Percentiles rank a stretch among this genome's conserved stretches.
Conservation (phyloP, 2,329 filamentous ascomycete genomes). For the Ophiocordyceps camponoti-leonardi region DNA sequence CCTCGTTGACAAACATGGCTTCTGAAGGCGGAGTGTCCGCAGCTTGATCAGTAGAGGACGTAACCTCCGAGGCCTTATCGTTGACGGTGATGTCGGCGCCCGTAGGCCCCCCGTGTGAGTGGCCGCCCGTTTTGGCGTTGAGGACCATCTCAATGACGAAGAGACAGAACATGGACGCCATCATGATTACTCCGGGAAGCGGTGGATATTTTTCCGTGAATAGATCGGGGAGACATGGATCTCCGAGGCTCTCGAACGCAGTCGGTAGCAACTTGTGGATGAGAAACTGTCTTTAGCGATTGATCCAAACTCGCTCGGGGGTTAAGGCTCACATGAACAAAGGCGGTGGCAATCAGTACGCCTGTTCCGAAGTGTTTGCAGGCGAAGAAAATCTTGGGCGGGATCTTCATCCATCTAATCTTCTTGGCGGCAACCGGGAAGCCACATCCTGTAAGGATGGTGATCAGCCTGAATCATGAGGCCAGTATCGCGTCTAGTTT, state of each 20-base stretch:
- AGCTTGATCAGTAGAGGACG: slow-evolving; percentile 6
- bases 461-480: background rate
- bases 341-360: slow-evolving; percentile 55
- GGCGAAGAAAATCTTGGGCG: slow-evolving; percentile 38
- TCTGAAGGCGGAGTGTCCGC: slow-evolving; percentile 5
- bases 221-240: slow-evolving; percentile 40
- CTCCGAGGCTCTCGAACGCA: slow-evolving; percentile 33
- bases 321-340: slow-evolving; percentile 39
- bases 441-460: slow-evolving; percentile 20
- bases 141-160: slow-evolving; percentile 48
- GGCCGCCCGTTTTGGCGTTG: slow-evolving; percentile 39
- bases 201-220: slow-evolving; percentile 43
- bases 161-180: slow-evolving; percentile 40
- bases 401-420: slow-evolving; percentile 39
- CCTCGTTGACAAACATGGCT: slow-evolving; percentile 13
- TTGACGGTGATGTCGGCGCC: slow-evolving; percentile 11
- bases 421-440: slow-evolving; percentile 37
- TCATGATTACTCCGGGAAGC: slow-evolving; percentile 48
- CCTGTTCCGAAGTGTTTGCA: slow-evolving; percentile 55
- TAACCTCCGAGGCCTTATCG: background rate
- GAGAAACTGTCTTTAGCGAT: slow-evolving; percentile 1
- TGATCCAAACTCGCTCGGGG: too few species aligned
- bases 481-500: background rate
- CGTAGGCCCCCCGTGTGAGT: slow-evolving; percentile 39
- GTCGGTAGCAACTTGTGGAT: slow-evolving; percentile 33